Evolutionary conservation across 176 grass and related monocot species (phyloP).

Genomic region (Aegilops longissima): DNA sequence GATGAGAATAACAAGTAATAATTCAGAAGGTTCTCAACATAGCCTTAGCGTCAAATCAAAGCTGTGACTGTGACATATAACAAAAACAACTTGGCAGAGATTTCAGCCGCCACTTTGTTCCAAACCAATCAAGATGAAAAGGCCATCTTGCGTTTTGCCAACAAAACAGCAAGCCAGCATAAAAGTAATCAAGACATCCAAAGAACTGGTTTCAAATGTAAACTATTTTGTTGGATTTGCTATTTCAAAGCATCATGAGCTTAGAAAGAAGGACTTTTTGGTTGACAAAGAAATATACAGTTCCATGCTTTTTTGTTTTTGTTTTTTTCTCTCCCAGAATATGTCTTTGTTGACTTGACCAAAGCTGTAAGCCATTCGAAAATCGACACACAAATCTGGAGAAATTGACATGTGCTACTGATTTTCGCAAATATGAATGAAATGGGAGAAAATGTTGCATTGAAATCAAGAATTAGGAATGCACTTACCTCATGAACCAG

Average conservation of each 20-base stretch:
- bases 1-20: background rate
- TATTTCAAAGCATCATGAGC: background rate
- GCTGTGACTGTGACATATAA: slow-evolving; percentile 15
- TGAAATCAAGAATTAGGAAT: background rate
- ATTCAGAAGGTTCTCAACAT: slow-evolving; percentile 30
- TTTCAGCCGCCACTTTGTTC: slow-evolving; percentile 23
- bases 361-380: background rate
- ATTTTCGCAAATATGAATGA: background rate
- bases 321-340: background rate
- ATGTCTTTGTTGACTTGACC: background rate
- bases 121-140: slow-evolving; percentile 18
- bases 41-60: slow-evolving; percentile 8
- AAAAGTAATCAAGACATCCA: background rate
- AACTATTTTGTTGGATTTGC: background rate
- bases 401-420: background rate
- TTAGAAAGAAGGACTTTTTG: background rate
- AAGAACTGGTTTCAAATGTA: background rate
- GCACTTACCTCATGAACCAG: slow-evolving; percentile 43
- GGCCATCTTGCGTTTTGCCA: slow-evolving; percentile 7
- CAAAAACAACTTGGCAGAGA: background rate
- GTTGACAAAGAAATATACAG: background rate
- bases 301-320: background rate
- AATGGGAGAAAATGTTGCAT: background rate
- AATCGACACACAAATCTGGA: background rate
- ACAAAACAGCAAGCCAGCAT: background rate